A percentile compares a stretch with the other conserved stretches of the same genome.
Evolutionary conservation across 75 land plant species (phyloP).

Genomic region (Picea glauca): DNA sequence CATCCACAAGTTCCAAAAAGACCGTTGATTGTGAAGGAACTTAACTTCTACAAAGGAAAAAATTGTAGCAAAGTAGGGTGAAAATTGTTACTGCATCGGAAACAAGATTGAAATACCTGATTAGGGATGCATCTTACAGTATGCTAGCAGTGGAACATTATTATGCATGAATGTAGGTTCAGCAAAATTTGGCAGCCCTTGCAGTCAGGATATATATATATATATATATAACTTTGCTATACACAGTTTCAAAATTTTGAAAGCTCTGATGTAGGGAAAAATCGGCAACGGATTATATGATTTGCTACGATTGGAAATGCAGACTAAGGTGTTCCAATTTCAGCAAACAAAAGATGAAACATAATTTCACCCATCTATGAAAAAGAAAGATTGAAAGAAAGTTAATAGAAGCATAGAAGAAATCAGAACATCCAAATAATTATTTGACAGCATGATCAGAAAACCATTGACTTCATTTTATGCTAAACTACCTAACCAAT

Average conservation of each 20-base stretch:
- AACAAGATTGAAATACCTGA: background rate
- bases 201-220: background rate
- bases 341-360: background rate
- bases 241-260: background rate
- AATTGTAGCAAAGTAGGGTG: background rate
- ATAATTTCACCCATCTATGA: background rate
- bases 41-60: background rate
- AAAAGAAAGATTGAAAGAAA: background rate
- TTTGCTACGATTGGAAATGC: background rate
- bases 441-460: background rate
- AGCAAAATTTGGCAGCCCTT: background rate
- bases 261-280: background rate
- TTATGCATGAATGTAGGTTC: background rate
- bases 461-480: background rate
- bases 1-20: background rate
- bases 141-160: background rate
- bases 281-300: background rate
- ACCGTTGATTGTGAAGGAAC: background rate
- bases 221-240: too few species aligned
- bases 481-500: background rate
- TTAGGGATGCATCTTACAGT: background rate
- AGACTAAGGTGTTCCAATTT: background rate
- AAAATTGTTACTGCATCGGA: background rate
- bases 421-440: background rate
- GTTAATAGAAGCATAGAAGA: background rate